Evolutionary conservation across 768 basidiomycete genomes (phyloP).

Genomic region (Pleurotus pulmonarius): DNA sequence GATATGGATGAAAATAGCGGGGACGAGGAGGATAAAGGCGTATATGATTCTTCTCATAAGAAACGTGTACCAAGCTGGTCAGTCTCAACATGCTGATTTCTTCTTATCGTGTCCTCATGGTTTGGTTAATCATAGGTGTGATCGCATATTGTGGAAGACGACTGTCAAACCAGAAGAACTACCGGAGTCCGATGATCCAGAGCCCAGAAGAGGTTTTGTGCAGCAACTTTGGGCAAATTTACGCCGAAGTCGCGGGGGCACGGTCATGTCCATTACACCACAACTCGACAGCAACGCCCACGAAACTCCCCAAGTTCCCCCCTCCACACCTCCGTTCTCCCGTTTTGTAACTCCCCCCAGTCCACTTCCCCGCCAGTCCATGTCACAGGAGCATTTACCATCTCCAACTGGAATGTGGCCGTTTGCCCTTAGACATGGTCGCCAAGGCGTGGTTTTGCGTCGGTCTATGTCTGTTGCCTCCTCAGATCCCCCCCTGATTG

Average conservation of each 20-base stretch:
- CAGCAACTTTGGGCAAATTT: conserved; percentile 48
- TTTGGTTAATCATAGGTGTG: conserved; percentile 53
- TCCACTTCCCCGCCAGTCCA: conserved; percentile 8
- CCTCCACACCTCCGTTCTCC: conserved; percentile 17
- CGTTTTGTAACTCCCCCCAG: conserved; percentile 16
- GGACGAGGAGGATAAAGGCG: conserved; percentile 49
- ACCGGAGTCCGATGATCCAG: conserved; percentile 31
- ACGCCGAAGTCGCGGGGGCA: conserved; percentile 33
- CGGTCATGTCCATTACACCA: conserved; percentile 27
- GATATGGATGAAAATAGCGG: conserved; percentile 33
- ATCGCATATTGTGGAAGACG: conserved; percentile 80
- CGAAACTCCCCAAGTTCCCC: conserved; percentile 13
- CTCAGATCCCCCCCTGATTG: not conserved
- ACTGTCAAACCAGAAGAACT: conserved; percentile 49
- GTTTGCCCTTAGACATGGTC: not conserved
- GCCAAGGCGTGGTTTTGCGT: not conserved
- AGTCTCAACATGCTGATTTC: conserved; percentile 15
- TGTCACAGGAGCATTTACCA: conserved; percentile 25
- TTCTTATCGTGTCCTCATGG: not conserved
- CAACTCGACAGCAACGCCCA: conserved; percentile 12
- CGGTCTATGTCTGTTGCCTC: conserved; percentile 7
- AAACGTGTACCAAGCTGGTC: conserved; percentile 84
- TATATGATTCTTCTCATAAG: conserved; percentile 81
- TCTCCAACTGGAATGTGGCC: conserved; percentile 2
- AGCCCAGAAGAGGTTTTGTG: conserved; percentile 36